Base-by-base conservation (phyloP, 2,329 filamentous ascomycete species). In the Metarhizium anisopliae region DNA sequence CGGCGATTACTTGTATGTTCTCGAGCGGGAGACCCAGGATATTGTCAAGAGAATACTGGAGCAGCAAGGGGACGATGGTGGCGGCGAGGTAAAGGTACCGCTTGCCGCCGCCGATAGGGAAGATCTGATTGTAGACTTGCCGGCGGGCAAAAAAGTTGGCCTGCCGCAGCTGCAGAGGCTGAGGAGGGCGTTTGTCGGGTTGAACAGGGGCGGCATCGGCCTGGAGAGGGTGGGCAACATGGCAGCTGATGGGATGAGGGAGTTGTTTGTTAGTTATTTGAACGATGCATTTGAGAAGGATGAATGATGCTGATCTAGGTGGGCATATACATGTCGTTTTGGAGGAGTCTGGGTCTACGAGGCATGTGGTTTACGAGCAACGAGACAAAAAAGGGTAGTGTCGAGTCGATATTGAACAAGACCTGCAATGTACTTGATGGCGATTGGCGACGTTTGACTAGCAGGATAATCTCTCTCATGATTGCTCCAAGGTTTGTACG, bases 21-120 rank as follows among this genome's bases (percentile, higher is more conserved):
- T 95, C 29, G 90, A 95, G 70, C 83, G 83, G 60, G 84, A 85
- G 66, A 93, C 89, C 7, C 89, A 91, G 62, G 86, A 87, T 54
- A 81, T 95, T 35, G 79, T 94, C 54, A 82, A 83, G 62, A 77
- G 77, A 55, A 84, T 95, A 42, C 70, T 88, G 56, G 82, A 86
- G 51, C 85, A 83, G 73, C 82, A 88, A 67, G 79, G 81, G 53
- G 85, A 90, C 56, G 85, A 90, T 54, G 85, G 87, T 59, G 81
- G 77, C 6, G 80, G 74, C 29, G 76, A 81, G 60, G 78, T 89
- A 32, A 70, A 56, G 13, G 73, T 87, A 16, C 69, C 77, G 2
- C 66, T 68, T 13, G 68, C 59, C 35, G 62, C 58, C 11, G 59
- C 58, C 53, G 60, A 61, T 1, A 74, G 68, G 18, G 77, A 82